These are phyloP conservation scores for Mycena sp. DNA, from an alignment of 1,284 basidiomycete genomes.

Conservation along the genomic window DNA sequence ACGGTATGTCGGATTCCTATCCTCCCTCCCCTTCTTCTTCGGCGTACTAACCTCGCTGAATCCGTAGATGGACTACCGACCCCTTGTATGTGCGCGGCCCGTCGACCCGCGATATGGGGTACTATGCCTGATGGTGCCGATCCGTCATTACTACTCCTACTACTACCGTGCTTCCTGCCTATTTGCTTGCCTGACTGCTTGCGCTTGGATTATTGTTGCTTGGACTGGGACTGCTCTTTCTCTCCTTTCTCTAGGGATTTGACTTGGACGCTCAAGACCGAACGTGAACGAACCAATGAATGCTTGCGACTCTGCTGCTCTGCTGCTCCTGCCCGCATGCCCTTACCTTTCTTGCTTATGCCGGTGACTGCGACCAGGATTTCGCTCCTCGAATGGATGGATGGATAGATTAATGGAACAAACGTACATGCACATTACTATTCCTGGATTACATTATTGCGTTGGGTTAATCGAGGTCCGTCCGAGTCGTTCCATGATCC, in stretches of 20 bases:
- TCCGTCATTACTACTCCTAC: constrained; percentile 20
- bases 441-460: constrained; percentile 24
- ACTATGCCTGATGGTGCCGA: constrained; percentile 16
- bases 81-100: constrained; percentile 25
- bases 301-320: constrained; percentile 15
- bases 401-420: constrained; percentile 8
- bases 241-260: too few species aligned
- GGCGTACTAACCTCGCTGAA: background rate
- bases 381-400: constrained; percentile 3
- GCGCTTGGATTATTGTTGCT: constrained; percentile 22
- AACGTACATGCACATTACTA: constrained; percentile 26
- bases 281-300: constrained; percentile 4
- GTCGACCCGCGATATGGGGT: constrained; percentile 26
- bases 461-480: constrained; percentile 16
- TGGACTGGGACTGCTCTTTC: constrained; percentile 1
- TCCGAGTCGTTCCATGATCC: background rate
- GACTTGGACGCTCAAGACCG: constrained; percentile 9
- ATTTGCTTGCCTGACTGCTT: constrained; percentile 23
- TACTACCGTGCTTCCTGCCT: constrained; percentile 21
- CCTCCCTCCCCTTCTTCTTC: background rate
- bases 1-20: constrained; percentile 4
- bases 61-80: constrained; percentile 21
- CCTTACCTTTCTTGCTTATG: background rate
- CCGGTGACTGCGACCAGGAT: constrained; percentile 1
- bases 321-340: background rate